Evolutionary conservation across 2,329 filamentous ascomycete species (phyloP).

Genomic region (Pseudogymnoascus sp.): DNA sequence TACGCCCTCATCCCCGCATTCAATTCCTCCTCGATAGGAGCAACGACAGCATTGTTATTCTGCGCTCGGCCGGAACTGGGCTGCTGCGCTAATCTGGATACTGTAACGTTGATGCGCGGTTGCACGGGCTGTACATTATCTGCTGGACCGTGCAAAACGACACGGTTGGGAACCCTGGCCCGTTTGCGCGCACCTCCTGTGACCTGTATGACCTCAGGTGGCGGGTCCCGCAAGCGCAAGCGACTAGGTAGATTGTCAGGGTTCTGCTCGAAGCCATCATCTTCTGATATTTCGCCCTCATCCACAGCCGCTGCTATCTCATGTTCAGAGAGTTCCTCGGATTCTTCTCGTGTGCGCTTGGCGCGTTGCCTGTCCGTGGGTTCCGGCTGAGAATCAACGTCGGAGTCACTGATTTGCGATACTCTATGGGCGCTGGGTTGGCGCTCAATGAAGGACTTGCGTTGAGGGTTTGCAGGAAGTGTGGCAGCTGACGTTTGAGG

Average conservation of each 20-base stretch:
- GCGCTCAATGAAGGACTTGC: slow-evolving; percentile 17
- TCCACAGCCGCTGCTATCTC: background rate
- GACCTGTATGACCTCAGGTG: background rate
- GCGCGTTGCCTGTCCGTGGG: background rate
- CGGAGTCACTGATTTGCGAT: slow-evolving; percentile 13
- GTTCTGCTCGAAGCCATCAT: slow-evolving; percentile 38
- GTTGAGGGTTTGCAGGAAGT: slow-evolving; percentile 5
- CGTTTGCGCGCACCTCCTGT: slow-evolving; percentile 1
- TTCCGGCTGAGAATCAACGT: slow-evolving; percentile 13
- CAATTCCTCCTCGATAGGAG: background rate
- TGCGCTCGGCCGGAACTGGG: background rate
- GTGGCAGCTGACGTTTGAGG: background rate
- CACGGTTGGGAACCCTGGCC: background rate
- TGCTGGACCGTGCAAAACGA: background rate
- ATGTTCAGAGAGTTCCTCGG: background rate
- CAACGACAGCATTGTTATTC: background rate
- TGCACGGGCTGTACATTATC: background rate
- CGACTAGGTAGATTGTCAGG: slow-evolving; percentile 18
- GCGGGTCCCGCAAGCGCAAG: background rate
- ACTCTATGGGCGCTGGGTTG: slow-evolving; percentile 18
- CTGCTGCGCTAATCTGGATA: background rate
- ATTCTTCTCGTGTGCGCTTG: background rate
- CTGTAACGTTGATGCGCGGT: background rate
- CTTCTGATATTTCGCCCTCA: slow-evolving; percentile 24
- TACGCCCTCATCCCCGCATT: background rate